Conservation (phyloP, 768 basidiomycete species). For the Strobilomyces confusus region DNA sequence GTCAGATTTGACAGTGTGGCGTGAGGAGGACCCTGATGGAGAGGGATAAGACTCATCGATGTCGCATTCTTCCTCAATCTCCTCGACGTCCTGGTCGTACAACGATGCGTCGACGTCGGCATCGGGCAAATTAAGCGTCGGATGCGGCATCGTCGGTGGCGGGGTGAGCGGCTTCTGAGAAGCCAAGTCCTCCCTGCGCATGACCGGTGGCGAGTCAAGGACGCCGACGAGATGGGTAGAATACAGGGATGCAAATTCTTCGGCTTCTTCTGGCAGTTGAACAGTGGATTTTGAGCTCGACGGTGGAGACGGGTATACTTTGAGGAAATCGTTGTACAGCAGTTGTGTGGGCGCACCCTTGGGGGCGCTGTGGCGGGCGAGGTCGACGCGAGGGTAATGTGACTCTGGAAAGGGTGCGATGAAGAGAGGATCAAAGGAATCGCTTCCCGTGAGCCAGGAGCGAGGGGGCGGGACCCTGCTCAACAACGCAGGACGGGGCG, state of each 20-base stretch:
- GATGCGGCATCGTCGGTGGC: conserved; percentile 39
- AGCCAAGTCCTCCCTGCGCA: conserved; percentile 29
- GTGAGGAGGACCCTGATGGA: conserved; percentile 13
- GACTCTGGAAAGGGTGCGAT: conserved; percentile 18
- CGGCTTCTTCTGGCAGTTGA: conserved; percentile 25
- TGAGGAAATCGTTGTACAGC: conserved; percentile 19
- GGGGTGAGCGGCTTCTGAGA: conserved; percentile 35
- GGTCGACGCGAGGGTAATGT: conserved; percentile 13
- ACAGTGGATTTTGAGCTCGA: conserved; percentile 22
- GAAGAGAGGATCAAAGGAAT: conserved; percentile 22
- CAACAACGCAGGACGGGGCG: conserved; percentile 17
- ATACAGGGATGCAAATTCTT: conserved; percentile 17
- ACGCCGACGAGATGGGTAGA: conserved; percentile 29
- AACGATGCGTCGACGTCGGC: conserved; percentile 22
- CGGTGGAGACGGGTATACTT: conserved; percentile 29
- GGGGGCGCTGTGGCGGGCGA: conserved; percentile 14
- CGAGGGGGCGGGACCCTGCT: conserved; percentile 11
- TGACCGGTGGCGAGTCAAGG: conserved; percentile 32
- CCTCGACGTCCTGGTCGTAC: conserved; percentile 13
- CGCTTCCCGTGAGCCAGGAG: conserved; percentile 17
- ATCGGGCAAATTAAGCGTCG: conserved; percentile 36
- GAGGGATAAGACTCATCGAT: conserved; percentile 18
- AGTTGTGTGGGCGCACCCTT: conserved; percentile 9
- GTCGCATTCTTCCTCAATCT: conserved; percentile 17
- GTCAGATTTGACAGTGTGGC: conserved; percentile 10